phyloP scores from a whole-genome alignment of 257 asterid species.

The Plantago ovata region DNA sequence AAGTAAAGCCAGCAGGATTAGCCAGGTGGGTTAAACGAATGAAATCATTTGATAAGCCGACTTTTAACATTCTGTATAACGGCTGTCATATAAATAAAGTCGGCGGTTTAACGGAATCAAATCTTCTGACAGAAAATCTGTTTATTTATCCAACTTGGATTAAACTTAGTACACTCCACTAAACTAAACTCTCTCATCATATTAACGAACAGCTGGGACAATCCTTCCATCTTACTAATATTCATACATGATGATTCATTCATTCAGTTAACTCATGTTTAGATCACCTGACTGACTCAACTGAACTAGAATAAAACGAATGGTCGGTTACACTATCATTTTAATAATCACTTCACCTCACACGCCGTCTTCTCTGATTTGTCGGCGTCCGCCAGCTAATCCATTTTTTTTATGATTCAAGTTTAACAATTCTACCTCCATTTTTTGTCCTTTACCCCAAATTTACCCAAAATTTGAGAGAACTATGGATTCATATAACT shows the following conservation, averaged over 20 bases:
- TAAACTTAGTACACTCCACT: too few species aligned
- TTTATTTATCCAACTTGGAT: conserved; percentile 20
- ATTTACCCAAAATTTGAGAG: too few species aligned
- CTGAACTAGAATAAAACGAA: too few species aligned
- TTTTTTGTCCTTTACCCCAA: too few species aligned
- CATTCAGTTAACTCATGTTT: conserved; percentile 32
- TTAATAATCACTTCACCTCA: neutral
- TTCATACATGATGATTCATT: too few species aligned
- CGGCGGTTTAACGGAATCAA: conserved; percentile 12
- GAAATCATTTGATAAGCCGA: too few species aligned
- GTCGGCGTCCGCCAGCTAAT: conserved; percentile 45
- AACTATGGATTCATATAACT: too few species aligned
- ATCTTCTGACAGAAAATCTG: conserved; percentile 6
- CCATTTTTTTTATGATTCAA: neutral
- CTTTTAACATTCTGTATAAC: conserved; percentile 39
- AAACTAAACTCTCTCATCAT: too few species aligned
- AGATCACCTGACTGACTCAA: conserved; percentile 30
- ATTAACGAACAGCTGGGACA: conserved; percentile 13
- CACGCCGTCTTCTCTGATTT: conserved; percentile 39
- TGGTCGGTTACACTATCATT: conserved; percentile 32
- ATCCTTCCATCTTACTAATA: too few species aligned
- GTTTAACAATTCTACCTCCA: neutral
- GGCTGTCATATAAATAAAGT: conserved; percentile 49
- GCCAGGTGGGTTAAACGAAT: too few species aligned
- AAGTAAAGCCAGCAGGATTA: too few species aligned